Evolutionary conservation across 2,329 filamentous ascomycete genomes (phyloP), one percentile per base, ranked within the genome.

Genomic region (Pyrenophora tritici-repentis): DNA sequence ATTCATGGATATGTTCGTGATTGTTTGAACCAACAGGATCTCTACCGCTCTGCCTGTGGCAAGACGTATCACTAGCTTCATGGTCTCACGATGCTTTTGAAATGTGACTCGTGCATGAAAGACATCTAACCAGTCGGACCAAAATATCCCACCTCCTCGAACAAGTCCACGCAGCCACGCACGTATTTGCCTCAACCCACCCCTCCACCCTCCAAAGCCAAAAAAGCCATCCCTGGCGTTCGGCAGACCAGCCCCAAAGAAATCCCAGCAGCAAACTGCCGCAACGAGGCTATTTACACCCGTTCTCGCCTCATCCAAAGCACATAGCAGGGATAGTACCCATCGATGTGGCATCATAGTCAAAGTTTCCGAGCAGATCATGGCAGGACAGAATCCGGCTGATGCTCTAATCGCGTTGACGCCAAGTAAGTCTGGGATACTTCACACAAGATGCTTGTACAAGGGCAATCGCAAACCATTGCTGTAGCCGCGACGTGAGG

Each of bases 351-450:
- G 51, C 34, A 29, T 24, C 31, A 17, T 10, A 20, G 14, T 29
- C n/a, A 43, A 26, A 22, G 13, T 36, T 32, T 16, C 29, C n/a
- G 31, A 35, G 33, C 52, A 43, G 42, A 33, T 17, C 16, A 22
- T 55, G 43, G 42, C 51, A 56, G 62, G 51, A 40, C 41, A 58
- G 49, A 8, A 18, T 18, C 47, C 38, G 17, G 41, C 14, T 53
- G 31, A 50, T 20, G 38, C 16, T 18, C 35, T 13, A 37, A 37
- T 55, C 41, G 42, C 45, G 59, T 48, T 48, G 36, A 70, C 63
- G 33, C 53, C 24, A 52, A 54, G 56, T 54, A 9, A 9, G 61
- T 65, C 58, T 67, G 58, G 61, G 54, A 40, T 56, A 31, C 36
- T 49, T 39, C 50, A 45, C 38, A 46, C 49, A 49, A 62, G 59